Conservation (phyloP, 805 yeast species). For the Dipodascus geniculatus region DNA sequence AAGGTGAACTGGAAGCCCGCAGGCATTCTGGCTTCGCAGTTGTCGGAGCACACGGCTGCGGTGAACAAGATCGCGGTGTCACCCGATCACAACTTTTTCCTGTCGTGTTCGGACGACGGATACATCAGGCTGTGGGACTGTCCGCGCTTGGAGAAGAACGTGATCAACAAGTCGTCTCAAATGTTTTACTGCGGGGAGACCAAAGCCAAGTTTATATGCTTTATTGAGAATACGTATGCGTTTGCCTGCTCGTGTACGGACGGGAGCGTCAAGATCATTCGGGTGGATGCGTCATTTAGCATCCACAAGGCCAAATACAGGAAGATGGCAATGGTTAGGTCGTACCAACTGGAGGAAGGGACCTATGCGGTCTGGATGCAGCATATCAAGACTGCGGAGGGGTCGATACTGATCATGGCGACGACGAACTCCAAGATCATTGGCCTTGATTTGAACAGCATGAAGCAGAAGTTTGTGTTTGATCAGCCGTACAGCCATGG, state of each 20-base stretch:
- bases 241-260: constrained; percentile 22
- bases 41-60: constrained; percentile 49
- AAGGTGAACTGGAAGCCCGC: constrained; percentile 27
- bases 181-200: constrained; percentile 15
- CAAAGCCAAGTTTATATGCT: constrained; percentile 19
- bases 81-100: constrained; percentile 51
- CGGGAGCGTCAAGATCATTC: constrained; percentile 19
- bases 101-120: constrained; percentile 74
- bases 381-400: constrained; percentile 30
- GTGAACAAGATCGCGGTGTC: constrained; percentile 49
- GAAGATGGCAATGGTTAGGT: constrained; percentile 29
- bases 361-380: constrained; percentile 36
- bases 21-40: constrained; percentile 49
- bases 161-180: constrained; percentile 24
- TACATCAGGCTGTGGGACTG: constrained; percentile 70
- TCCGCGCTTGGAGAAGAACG: constrained; percentile 48
- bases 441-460: constrained; percentile 44
- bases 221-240: constrained; percentile 21
- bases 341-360: constrained; percentile 26
- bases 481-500: constrained; percentile 59
- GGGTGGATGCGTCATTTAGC: constrained; percentile 14
- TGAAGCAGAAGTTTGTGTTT: constrained; percentile 30
- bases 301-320: constrained; percentile 12
- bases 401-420: constrained; percentile 35
- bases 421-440: constrained; percentile 45